Evolutionary conservation across 1,139 yeast species (phyloP).

Genomic region (Groenewaldozyma sp.): DNA sequence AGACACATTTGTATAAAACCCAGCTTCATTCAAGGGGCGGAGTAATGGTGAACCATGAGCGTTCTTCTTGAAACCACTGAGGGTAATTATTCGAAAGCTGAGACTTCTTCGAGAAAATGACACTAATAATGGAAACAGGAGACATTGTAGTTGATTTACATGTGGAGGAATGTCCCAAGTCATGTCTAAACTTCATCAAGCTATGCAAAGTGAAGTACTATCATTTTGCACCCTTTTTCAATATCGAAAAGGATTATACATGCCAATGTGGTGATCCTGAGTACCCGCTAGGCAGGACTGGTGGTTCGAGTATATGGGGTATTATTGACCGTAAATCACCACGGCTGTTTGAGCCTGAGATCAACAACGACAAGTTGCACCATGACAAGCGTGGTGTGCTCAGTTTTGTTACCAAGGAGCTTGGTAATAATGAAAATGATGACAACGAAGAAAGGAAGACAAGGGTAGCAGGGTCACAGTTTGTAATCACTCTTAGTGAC

Average conservation of each 20-base stretch:
- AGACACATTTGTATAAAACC: too few relatives aligned
- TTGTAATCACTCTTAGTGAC: slow-evolving; percentile 26
- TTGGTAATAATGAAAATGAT: too few relatives aligned
- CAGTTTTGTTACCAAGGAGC: slow-evolving; percentile 29
- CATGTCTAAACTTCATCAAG: slow-evolving; percentile 43
- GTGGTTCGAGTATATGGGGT: slow-evolving; percentile 32
- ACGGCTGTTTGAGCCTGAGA: slow-evolving; percentile 17
- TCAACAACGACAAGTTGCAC: slow-evolving; percentile 12
- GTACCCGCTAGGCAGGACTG: slow-evolving; percentile 33
- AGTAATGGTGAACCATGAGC: too few relatives aligned
- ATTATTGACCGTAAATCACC: slow-evolving; percentile 18
- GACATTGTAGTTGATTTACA: slow-evolving; percentile 47
- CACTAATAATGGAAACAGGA: slow-evolving; percentile 22
- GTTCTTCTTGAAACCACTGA: slow-evolving; percentile 48
- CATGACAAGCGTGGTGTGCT: slow-evolving; percentile 34
- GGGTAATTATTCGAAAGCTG: slow-evolving; percentile 28
- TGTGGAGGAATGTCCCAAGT: slow-evolving; percentile 31
- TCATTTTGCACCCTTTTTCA: slow-evolving; percentile 43
- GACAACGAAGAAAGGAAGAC: too few relatives aligned
- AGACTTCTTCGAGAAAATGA: neutral
- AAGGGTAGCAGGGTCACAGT: slow-evolving; percentile 26
- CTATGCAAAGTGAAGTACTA: slow-evolving; percentile 47
- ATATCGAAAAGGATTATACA: slow-evolving; percentile 32
- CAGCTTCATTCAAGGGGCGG: too few relatives aligned
- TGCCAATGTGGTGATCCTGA: slow-evolving; percentile 43